phyloP scores from a whole-genome alignment of 192 early-diverging fungal genomes.

The Phlyctochytrium arcticum region DNA sequence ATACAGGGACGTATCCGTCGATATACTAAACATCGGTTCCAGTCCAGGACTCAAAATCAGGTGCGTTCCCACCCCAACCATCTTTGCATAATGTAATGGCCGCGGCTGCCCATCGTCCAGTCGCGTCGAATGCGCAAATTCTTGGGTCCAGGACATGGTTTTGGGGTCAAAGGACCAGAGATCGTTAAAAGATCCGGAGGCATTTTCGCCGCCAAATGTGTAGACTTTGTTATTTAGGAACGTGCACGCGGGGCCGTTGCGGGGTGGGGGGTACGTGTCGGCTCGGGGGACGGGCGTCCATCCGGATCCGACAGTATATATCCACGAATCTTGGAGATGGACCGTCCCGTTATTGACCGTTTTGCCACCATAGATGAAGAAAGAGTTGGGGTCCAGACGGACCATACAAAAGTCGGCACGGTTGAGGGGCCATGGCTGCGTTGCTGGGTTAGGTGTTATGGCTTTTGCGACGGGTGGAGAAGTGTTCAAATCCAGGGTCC shows the following conservation, averaged over 20 bases:
- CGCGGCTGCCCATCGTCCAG: neutral
- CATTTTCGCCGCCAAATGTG: neutral
- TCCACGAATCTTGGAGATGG: too few species aligned
- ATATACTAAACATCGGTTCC: neutral
- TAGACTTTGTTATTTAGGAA: neutral
- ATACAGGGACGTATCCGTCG: neutral
- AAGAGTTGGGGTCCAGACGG: too few species aligned
- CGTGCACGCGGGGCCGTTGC: neutral
- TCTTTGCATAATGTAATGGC: neutral
- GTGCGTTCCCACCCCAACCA: neutral
- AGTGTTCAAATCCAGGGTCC: too few species aligned
- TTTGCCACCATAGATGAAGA: too few species aligned
- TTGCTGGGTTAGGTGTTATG: too few species aligned
- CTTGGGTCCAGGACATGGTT: neutral
- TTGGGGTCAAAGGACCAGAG: neutral
- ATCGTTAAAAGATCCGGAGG: neutral
- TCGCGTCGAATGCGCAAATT: neutral
- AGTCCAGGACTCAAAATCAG: neutral
- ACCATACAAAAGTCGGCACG: too few species aligned
- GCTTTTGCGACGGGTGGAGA: too few species aligned
- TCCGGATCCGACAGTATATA: too few species aligned
- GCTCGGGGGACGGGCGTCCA: too few species aligned
- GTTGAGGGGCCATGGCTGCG: too few species aligned
- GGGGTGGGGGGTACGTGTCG: neutral
- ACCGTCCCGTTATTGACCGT: too few species aligned